These are phyloP conservation scores for Micractinium conductrix DNA, from an alignment of 139 green algal genomes.

Conservation along the genomic window DNA sequence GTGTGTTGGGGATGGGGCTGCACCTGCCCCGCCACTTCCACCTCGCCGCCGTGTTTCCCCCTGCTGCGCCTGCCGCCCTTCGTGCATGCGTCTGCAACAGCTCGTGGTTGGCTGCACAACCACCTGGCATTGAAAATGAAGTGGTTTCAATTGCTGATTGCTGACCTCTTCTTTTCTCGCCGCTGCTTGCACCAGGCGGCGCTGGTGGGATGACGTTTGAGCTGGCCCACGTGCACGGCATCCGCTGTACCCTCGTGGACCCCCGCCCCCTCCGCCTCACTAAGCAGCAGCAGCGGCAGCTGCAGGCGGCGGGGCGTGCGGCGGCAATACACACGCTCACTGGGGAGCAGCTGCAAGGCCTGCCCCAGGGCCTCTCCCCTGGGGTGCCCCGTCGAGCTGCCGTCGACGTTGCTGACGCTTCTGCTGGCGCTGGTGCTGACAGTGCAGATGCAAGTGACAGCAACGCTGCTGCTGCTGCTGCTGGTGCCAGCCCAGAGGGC, in stretches of 20 bases:
- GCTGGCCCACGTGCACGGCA: conserved; percentile 49
- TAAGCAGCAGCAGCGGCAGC: conserved; percentile 38
- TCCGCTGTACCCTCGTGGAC: conserved; percentile 71
- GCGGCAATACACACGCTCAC: conserved; percentile 20
- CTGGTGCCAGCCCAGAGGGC: no score
- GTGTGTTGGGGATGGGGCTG: no score
- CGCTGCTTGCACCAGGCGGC: no score
- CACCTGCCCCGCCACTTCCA: neutral
- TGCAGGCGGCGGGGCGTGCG: conserved; percentile 18
- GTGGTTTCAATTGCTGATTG: conserved; percentile 45
- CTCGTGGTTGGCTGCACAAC: no score
- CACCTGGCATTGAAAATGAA: no score
- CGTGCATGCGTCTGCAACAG: no score
- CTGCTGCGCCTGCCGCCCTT: neutral
- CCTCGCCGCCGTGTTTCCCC: neutral
- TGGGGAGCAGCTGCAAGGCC: neutral
- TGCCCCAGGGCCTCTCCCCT: neutral
- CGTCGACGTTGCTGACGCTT: neutral
- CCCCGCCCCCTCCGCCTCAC: conserved; percentile 61
- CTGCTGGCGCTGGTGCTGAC: neutral
- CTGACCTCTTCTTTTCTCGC: no score
- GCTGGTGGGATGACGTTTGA: conserved; percentile 70
- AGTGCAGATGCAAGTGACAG: neutral
- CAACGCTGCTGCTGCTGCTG: neutral
- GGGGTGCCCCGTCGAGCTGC: no score